Evolutionary conservation across 129 eudicot species (phyloP), one percentile per base, ranked within the genome.

Genomic region (Oenanthe sinensis): DNA sequence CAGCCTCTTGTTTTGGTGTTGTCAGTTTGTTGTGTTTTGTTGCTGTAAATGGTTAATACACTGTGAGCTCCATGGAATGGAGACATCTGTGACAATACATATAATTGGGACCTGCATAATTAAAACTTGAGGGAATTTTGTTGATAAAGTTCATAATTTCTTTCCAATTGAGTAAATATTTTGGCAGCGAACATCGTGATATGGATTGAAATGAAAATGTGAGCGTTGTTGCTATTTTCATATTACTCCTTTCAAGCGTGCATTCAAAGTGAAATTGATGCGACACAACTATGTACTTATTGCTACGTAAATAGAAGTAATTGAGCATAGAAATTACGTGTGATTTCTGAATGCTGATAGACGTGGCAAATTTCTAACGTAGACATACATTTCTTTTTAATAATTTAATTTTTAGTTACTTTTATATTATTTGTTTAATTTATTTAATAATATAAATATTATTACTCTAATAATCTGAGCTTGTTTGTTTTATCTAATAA

Each of bases 61-160:
- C 30, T 14, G 22, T 30, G 8, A 60, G 22, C 22, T 13, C 20
- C 3, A 1, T n/a, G 2, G 19, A 43, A 72, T 2, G 50, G n/a
- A 22, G 50, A 43, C 54, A 43, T 8, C 48, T 71, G 76, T 24
- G 30, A 47, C 14, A 2, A 67, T 67, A 30, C 72, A 67, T 71
- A 71, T 71, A 37, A 17, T 19, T 71, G 75, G 47, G 75, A 71
- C 75, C 45, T 16, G 47, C 75, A 71, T 10, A 39, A 17, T 71
- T 40, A 6, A 17, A 68, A 19, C 73, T 36, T 16, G 5, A n/a
- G 68, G 36, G 68, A 60, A 60, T 67, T 67, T 67, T 28, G 40
- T 65, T 28, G 71, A 15, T 28, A 14, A n/a, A 60, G 33, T n/a
- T 60, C 2, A 4, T 30, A 65, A 33, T 4, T 30, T 26, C 0